phyloP scores from a whole-genome alignment of 2,329 filamentous ascomycete species.

The Aspergillus novoparasiticus region DNA sequence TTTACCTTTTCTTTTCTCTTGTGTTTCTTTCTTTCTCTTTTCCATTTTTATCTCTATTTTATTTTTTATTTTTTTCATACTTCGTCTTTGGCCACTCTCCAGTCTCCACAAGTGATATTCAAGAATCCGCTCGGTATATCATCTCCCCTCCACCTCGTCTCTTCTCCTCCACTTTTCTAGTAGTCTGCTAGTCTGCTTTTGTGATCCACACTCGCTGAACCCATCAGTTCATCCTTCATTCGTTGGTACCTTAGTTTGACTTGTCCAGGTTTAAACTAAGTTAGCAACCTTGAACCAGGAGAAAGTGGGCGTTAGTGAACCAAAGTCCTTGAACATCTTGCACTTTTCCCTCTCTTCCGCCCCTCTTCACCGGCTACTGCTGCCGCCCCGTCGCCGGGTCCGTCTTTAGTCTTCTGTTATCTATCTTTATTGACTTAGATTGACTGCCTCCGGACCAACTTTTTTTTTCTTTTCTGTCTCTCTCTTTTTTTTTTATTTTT shows the following conservation, averaged over 20 bases:
- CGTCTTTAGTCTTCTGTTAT: slow-evolving; percentile 11
- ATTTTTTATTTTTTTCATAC: neutral
- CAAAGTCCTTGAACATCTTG: slow-evolving; percentile 6
- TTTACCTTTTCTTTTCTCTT: neutral
- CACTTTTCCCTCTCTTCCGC: slow-evolving; percentile 7
- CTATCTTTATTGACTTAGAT: slow-evolving; percentile 6
- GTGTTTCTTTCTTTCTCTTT: neutral
- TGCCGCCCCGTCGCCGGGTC: slow-evolving; percentile 14
- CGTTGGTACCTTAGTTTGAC: slow-evolving; percentile 12
- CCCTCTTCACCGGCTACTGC: slow-evolving; percentile 7
- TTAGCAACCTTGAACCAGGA: slow-evolving; percentile 13
- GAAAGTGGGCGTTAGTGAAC: slow-evolving; percentile 4
- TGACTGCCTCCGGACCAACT: slow-evolving; percentile 9
- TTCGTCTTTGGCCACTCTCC: neutral
- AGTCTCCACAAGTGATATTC: neutral
- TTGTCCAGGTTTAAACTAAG: slow-evolving; percentile 8
- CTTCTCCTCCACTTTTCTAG: slow-evolving; percentile 4
- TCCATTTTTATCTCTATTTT: neutral
- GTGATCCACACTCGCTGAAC: slow-evolving; percentile 13
- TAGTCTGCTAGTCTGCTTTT: slow-evolving; percentile 8
- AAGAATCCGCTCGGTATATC: slow-evolving; percentile 6
- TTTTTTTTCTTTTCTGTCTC: neutral
- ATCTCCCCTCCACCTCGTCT: slow-evolving; percentile 3
- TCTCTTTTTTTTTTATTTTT: neutral
- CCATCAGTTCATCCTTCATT: slow-evolving; percentile 17